Evolutionary conservation across 2,329 filamentous ascomycete species (phyloP).

Genomic region (Aspergillus piperis): DNA sequence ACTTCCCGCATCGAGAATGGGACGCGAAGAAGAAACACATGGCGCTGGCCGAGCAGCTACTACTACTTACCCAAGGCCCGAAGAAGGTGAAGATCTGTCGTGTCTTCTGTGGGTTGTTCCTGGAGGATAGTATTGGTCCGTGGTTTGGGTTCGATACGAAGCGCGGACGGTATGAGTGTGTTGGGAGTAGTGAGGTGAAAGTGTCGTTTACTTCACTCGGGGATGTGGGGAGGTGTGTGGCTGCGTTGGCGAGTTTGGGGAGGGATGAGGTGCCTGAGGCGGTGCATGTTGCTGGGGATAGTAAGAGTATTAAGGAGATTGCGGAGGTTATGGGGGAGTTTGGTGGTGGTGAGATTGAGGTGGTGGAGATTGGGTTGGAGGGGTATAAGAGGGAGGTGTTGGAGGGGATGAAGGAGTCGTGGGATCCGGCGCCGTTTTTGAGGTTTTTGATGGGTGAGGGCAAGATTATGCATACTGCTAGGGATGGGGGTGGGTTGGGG

Average conservation of each 20-base stretch:
- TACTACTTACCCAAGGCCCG: background rate
- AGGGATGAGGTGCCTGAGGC: constrained; percentile 26
- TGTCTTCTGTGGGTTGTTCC: constrained; percentile 36
- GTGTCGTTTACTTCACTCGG: constrained; percentile 35
- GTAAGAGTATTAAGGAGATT: constrained; percentile 25
- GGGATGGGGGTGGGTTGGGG: constrained; percentile 19
- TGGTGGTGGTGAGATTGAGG: constrained; percentile 26
- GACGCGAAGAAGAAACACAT: constrained; percentile 35
- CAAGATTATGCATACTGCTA: constrained; percentile 26
- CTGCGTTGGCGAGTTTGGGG: constrained; percentile 25
- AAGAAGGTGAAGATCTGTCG: constrained; percentile 29
- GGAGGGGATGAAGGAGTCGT: constrained; percentile 13
- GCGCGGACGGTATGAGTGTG: constrained; percentile 30
- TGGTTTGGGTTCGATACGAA: constrained; percentile 37
- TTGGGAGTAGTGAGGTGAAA: constrained; percentile 25
- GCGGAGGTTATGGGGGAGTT: constrained; percentile 28
- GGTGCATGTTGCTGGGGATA: constrained; percentile 32
- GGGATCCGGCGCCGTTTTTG: constrained; percentile 30
- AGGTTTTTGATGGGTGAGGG: constrained; percentile 40
- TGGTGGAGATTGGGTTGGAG: constrained; percentile 25
- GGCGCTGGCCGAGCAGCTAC: constrained; percentile 19
- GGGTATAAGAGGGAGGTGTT: constrained; percentile 26
- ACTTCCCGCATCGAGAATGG: constrained; percentile 39
- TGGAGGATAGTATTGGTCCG: constrained; percentile 38
- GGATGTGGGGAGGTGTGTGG: constrained; percentile 36